phyloP scores from a whole-genome alignment of 148 eudicot genomes.

The Chenopodium quinoa region DNA sequence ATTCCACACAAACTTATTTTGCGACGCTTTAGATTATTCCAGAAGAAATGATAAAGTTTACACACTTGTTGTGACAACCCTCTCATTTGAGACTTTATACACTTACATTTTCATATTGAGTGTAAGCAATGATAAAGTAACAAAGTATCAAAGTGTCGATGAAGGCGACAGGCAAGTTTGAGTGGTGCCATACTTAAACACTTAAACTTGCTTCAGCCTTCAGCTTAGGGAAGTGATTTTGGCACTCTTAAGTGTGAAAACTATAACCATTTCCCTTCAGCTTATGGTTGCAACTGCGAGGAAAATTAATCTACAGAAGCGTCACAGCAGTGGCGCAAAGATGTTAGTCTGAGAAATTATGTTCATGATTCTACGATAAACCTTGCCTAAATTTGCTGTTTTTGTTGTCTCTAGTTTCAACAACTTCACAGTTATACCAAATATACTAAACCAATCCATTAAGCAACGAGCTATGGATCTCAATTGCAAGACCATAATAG shows the following conservation, averaged over 20 bases:
- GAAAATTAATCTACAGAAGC: not conserved
- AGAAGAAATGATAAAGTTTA: no score
- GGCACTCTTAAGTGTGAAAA: not conserved
- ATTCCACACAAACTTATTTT: no score
- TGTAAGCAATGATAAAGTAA: no score
- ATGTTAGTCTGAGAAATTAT: not conserved
- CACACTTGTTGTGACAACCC: no score
- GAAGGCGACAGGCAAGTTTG: no score
- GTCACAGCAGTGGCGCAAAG: not conserved
- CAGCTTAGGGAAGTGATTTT: not conserved
- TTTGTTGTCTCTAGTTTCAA: no score
- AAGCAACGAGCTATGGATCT: not conserved
- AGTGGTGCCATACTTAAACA: not conserved
- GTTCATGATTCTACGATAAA: not conserved
- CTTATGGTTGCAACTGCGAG: not conserved
- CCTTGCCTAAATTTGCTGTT: not conserved
- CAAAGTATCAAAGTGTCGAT: no score
- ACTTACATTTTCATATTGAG: no score
- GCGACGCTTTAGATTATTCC: no score
- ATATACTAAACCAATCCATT: not conserved
- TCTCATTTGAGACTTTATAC: no score
- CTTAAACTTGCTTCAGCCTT: not conserved
- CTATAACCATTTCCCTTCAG: not conserved
- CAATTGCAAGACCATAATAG: not conserved
- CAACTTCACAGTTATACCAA: no score